phyloP scores from a whole-genome alignment of 495 filamentous ascomycete species.

The Penicillium bovifimosum region DNA sequence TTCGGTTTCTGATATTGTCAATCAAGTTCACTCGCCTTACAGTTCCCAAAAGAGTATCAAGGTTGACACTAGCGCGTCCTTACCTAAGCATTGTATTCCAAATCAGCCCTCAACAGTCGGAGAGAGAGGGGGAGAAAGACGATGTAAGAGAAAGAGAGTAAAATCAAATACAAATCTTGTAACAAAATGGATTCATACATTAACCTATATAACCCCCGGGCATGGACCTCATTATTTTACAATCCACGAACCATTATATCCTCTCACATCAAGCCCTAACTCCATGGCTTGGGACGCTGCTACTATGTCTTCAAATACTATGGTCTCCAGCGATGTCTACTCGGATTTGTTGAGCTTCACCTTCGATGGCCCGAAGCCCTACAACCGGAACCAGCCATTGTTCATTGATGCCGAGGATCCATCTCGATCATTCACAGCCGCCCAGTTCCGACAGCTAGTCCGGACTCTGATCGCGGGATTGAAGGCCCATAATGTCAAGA shows the following conservation, averaged over 20 bases:
- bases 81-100: constrained; percentile 15
- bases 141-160: background rate
- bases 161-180: constrained; percentile 12
- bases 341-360: constrained; percentile 42
- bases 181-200: background rate
- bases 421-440: constrained; percentile 46
- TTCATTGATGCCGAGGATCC: constrained; percentile 56
- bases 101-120: background rate
- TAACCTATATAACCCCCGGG: background rate
- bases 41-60: background rate
- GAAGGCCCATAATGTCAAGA: constrained; percentile 46
- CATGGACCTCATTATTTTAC: background rate
- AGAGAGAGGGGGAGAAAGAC: background rate
- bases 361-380: constrained; percentile 30
- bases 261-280: background rate
- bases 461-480: constrained; percentile 52
- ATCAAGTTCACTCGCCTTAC: no score
- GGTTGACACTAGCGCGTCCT: background rate
- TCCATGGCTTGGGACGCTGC: constrained; percentile 33
- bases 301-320: constrained; percentile 13
- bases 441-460: constrained; percentile 45
- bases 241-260: background rate
- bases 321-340: constrained; percentile 14
- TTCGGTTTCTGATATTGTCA: no score
- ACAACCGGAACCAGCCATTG: constrained; percentile 35